Evolutionary conservation across 768 basidiomycete species (phyloP), one percentile per base, ranked within the genome.

Genomic region (Boletus vermiculosoides): DNA sequence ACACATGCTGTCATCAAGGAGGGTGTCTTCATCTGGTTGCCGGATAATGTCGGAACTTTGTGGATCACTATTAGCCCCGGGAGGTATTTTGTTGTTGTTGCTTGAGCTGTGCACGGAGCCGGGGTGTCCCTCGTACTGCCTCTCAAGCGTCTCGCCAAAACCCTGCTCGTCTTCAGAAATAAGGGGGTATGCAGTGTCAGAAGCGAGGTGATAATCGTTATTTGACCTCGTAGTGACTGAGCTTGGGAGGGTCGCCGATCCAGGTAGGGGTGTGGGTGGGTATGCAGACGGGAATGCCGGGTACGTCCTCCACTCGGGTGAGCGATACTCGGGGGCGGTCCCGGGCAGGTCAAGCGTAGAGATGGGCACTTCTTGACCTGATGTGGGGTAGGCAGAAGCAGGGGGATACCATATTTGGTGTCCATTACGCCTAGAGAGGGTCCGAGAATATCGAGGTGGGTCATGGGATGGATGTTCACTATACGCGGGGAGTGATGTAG

Each of bases 221-320:
- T 55, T 49, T 23, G 49, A 52, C 34, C 54, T 54, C 15, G 52
- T 13, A 15, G 50, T 56, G 18, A 61, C 50, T 20, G 54, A 66
- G 10, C 45, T 49, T 56, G 69, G 74, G 46, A 76, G 73, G 20
- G 66, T 69, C 25, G 75, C 63, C 4, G 76, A 69, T 18, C 71
- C 69, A 22, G 74, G 73, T n/a, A 83, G 62, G 12, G 87, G 88
- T 15, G 86, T 89, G 0, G 86, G 77, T 10, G 88, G 88, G 64
- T 91, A 91, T 34, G 89, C 89, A 5, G 89, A 83, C 31, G 89
- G 89, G 51, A 90, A 86, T 18, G 85, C 76, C 13, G 88, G 88
- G 62, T 90, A 91, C 66, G 81, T 75, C 55, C 86, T 74, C 87
- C 87, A 90, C 60, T 90, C 87, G 40, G 87, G 82, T n/a, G 64